Base-by-base conservation (phyloP, 208 protist species). In the Wallacemonas sp. region DNA sequence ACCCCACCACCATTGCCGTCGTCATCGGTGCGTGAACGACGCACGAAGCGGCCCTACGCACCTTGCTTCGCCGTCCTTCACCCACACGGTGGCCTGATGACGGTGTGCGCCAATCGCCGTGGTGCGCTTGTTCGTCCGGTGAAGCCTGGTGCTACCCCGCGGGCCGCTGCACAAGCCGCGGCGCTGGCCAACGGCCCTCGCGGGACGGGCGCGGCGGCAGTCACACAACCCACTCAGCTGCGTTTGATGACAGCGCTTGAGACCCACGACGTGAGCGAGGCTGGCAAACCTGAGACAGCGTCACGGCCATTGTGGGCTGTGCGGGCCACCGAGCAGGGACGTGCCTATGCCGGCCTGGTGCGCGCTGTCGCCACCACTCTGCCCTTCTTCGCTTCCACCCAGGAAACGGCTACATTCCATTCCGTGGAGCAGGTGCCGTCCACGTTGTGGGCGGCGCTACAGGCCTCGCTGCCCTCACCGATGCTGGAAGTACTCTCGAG, bases 51-150 rank as follows among this genome's bases (percentile, higher is more conserved):
- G n/a, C 36, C 48, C 26, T 46, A 57, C 46, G 61, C 70, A n/a
- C 70, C 75, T 30, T 73, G 70, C 65, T 81, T 81, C 26, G 75
- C 70, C 19, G 55, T 81, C 36, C 77, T 42, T 27, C 30, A 44
- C 33, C 59, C 54, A 9, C 33, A 41, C 41, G 58, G 66, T 17
- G 41, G 63, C 29, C 55, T 59, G 29, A 63, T 81, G n/a, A 68
- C 66, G 12, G 65, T 55, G 41, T 81, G 75, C 52, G 72, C 68
- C 50, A 81, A 79, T 45, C 3, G 13, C 4, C 38, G 26, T 4
- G 39, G 39, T 24, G 36, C 55, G n/a, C 38, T 62, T 4, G 36
- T 46, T n/a, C 39, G 38, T 13, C 39, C 50, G n/a, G n/a, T n/a
- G n/a, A n/a, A n/a, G n/a, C n/a, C n/a, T n/a, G n/a, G n/a, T n/a